Conservation (phyloP, 495 filamentous ascomycete genomes). For the Talaromyces adpressus region DNA sequence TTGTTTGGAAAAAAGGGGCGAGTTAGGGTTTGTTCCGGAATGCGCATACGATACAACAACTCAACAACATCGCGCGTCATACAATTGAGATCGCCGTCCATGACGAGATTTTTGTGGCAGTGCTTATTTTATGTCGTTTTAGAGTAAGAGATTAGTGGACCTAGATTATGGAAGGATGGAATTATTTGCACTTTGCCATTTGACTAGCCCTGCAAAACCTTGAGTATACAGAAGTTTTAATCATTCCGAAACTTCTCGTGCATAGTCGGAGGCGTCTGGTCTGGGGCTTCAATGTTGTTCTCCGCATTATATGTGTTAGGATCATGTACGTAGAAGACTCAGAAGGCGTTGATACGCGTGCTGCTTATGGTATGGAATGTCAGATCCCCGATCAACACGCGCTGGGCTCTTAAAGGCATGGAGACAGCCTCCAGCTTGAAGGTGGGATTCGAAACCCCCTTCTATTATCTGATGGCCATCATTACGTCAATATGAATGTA, state of each 20-base stretch:
- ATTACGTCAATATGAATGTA: background rate
- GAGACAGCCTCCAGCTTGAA: background rate
- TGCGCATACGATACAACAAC: background rate
- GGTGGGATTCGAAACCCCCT: background rate
- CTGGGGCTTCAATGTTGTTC: no score
- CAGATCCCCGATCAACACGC: background rate
- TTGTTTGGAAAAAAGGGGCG: background rate
- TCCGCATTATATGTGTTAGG: no score
- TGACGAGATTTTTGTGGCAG: background rate
- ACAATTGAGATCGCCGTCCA: background rate
- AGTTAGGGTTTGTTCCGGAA: background rate
- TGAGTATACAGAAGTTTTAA: no score
- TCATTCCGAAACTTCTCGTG: no score
- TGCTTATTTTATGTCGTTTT: background rate
- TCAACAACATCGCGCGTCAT: background rate
- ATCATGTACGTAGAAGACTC: no score
- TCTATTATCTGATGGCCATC: background rate
- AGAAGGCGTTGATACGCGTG: background rate
- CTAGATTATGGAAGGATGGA: no score
- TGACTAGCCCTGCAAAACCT: no score
- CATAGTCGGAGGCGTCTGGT: no score
- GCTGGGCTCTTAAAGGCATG: background rate
- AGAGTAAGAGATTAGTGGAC: background rate
- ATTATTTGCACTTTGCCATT: no score
- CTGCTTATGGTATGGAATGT: slow-evolving; percentile 2